Evolutionary conservation across 2,329 filamentous ascomycete species (phyloP).

Genomic region (Metarhizium brunneum): DNA sequence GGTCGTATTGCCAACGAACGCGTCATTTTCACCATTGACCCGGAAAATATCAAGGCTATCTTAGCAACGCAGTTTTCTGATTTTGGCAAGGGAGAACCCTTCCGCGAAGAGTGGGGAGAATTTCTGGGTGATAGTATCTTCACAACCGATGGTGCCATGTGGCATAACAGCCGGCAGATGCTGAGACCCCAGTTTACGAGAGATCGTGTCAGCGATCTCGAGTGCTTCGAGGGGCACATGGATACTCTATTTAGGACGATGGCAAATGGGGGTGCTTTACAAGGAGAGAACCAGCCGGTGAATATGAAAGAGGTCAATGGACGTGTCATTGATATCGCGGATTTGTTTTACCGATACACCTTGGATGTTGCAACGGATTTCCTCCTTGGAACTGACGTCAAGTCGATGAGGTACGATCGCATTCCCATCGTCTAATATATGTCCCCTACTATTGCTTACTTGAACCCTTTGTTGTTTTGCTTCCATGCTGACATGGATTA

Average conservation of each 20-base stretch:
- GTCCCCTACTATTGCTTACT: too few relatives aligned
- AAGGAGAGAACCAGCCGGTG: slow-evolving; percentile 54
- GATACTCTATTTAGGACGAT: slow-evolving; percentile 63
- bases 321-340: slow-evolving; percentile 56
- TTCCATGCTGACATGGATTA: slow-evolving; percentile 29
- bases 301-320: slow-evolving; percentile 54
- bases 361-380: slow-evolving; percentile 84
- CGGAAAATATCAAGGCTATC: slow-evolving; percentile 47
- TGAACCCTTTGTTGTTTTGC: background rate
- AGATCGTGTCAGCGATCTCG: slow-evolving; percentile 72
- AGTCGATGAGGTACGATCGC: slow-evolving; percentile 39
- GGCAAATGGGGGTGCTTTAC: slow-evolving; percentile 44
- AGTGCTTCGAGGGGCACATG: slow-evolving; percentile 73
- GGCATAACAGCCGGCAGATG: slow-evolving; percentile 74
- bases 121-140: slow-evolving; percentile 52
- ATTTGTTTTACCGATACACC: slow-evolving; percentile 77
- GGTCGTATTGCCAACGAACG: slow-evolving; percentile 41
- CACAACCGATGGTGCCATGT: slow-evolving; percentile 71
- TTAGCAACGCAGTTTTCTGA: slow-evolving; percentile 48
- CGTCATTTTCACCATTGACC: slow-evolving; percentile 39
- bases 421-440: background rate
- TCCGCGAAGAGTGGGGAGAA: slow-evolving; percentile 32
- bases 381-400: slow-evolving; percentile 67
- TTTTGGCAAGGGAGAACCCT: slow-evolving; percentile 36
- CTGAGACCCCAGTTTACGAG: slow-evolving; percentile 81